Conservation (phyloP, 2,329 filamentous ascomycete species). For the Achaetomium macrosporum region DNA sequence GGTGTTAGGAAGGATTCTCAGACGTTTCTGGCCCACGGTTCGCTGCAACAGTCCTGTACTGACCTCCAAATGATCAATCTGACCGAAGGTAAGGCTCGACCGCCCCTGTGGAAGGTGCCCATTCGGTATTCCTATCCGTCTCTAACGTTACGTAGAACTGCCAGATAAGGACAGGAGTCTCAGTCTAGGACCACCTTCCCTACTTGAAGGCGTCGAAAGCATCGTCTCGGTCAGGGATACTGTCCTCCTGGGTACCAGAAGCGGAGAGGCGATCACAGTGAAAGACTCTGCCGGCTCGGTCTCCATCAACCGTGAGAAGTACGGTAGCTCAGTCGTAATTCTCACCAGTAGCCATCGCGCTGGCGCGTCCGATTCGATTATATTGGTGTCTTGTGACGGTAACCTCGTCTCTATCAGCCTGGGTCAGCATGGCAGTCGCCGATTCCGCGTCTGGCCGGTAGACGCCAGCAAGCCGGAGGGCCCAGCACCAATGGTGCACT, state of each 20-base stretch:
- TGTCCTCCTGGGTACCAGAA: constrained; percentile 44
- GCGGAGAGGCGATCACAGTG: constrained; percentile 45
- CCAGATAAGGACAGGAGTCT: constrained; percentile 15
- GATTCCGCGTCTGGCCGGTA: constrained; percentile 44
- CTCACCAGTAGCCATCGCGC: constrained; percentile 18
- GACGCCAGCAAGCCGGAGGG: constrained; percentile 35
- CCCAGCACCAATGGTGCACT: constrained; percentile 42
- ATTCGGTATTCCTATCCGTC: neutral
- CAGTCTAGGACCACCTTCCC: constrained; percentile 30
- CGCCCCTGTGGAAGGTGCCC: neutral
- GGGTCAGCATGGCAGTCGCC: constrained; percentile 25
- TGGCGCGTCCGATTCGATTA: constrained; percentile 24
- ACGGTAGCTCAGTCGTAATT: constrained; percentile 24
- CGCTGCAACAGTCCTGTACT: constrained; percentile 6
- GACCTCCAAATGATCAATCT: constrained; percentile 19
- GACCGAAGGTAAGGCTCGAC: constrained; percentile 21
- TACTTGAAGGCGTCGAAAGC: constrained; percentile 31
- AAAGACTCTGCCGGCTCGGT: neutral
- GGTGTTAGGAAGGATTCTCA: constrained; percentile 31
- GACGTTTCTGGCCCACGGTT: constrained; percentile 32
- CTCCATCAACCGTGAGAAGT: constrained; percentile 24
- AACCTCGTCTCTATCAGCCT: constrained; percentile 37
- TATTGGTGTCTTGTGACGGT: constrained; percentile 46
- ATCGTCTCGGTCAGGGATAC: constrained; percentile 20
- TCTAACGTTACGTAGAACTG: constrained; percentile 2